Evolutionary conservation across 306 rosid genomes (phyloP).

Genomic region (Fragaria iinumae): DNA sequence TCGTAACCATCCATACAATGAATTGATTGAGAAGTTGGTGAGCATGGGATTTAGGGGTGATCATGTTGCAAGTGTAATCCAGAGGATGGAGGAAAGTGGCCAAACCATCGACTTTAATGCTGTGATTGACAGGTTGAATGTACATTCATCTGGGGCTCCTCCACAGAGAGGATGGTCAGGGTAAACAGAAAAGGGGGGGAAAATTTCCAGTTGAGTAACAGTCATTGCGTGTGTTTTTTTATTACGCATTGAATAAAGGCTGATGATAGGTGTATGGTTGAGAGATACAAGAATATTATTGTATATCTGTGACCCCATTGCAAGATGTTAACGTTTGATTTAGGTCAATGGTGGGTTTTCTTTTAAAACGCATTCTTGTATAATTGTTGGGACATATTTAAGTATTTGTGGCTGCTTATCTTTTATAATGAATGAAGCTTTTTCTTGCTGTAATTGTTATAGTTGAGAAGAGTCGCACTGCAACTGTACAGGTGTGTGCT

Average conservation of each 20-base stretch:
- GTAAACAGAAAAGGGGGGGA: slow-evolving; percentile 18
- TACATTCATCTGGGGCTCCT: slow-evolving; percentile 54
- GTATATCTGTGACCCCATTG: slow-evolving; percentile 23
- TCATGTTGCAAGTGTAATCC: slow-evolving; percentile 70
- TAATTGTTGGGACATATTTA: neutral
- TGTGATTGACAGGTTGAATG: slow-evolving; percentile 80
- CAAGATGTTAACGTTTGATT: slow-evolving; percentile 10
- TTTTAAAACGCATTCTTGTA: neutral
- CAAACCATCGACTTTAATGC: slow-evolving; percentile 83
- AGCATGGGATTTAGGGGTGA: slow-evolving; percentile 93
- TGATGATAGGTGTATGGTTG: slow-evolving; percentile 33
- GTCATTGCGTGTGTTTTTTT: slow-evolving; percentile 79
- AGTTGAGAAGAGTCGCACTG: neutral
- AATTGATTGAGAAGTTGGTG: slow-evolving; percentile 72
- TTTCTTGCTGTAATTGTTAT: neutral
- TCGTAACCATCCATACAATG: slow-evolving; percentile 77
- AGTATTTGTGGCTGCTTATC: neutral
- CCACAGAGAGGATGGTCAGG: slow-evolving; percentile 87
- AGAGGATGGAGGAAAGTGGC: slow-evolving; percentile 95
- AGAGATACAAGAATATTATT: slow-evolving; percentile 15
- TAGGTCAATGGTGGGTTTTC: neutral
- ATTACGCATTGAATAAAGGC: slow-evolving; percentile 87
- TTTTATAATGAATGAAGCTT: too few species aligned
- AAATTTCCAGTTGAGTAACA: slow-evolving; percentile 18
- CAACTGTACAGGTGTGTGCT: neutral